Base-by-base conservation (phyloP, 345 rosid species). In the Gossypium australe region DNA sequence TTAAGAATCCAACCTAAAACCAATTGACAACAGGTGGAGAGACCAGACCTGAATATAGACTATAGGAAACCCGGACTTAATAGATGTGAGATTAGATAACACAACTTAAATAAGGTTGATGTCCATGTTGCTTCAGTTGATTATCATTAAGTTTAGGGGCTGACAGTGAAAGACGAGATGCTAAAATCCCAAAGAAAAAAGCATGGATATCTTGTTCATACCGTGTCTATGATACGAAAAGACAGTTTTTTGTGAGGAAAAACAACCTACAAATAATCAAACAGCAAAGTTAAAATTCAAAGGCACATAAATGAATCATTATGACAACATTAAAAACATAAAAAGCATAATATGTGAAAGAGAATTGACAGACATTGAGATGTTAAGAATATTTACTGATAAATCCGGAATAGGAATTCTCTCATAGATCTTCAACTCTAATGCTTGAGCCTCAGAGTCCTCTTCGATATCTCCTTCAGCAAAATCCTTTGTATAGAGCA, bases 241-340 rank as follows among this genome's bases (percentile, higher is more conserved):
- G 93, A 94, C 67, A 94, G 87, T 89, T 92, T 92, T 85, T 88
- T 94, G 84, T 94, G 89, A 82, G 98, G 98, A 70, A 94, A 94
- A 80, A 92, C 79, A 53, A 94, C 98, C 97, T 94, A 76, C 76
- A 87, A 34, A 63, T 51, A 72, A 76, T 73, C 80, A 52, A 65
- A 67, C 60, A 74, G 66, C 75, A 70, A 53, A 64, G 68, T 51
- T 52, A 78, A 82, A 73, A 52, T 67, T 76, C 58, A 65, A 63
- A 71, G 56, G 22, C 11, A n/a, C 49, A 77, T 22, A 29, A 73
- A 38, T 29, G 47, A 84, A 70, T 41, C 60, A 69, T 41, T 7
- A 43, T 7, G 65, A 13, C 12, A 7, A 59, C 14, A 22, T 9
- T 9, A 44, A 52, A 38, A 52, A 20, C 1, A 55, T 4, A 25